Evolutionary conservation across 495 filamentous ascomycete species (phyloP).

Genomic region (Trichoderma parareesei): DNA sequence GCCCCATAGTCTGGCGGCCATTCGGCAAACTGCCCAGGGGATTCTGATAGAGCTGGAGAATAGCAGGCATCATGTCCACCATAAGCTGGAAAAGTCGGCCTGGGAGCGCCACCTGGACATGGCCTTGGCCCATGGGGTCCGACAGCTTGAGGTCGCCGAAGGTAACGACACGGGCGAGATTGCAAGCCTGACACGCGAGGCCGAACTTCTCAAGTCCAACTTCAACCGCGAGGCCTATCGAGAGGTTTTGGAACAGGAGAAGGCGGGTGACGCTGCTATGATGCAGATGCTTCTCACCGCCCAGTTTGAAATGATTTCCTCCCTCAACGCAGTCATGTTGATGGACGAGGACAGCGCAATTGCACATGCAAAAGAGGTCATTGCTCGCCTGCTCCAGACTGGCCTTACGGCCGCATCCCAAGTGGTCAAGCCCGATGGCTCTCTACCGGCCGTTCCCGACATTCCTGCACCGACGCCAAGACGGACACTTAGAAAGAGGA

Average conservation of each 20-base stretch:
- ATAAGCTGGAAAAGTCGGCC: constrained; percentile 64
- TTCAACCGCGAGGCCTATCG: constrained; percentile 75
- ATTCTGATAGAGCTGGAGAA: constrained; percentile 80
- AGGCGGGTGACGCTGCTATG: constrained; percentile 63
- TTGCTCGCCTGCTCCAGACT: constrained; percentile 67
- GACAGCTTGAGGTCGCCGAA: constrained; percentile 67
- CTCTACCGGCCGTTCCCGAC: constrained; percentile 48
- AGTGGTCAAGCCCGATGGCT: constrained; percentile 83
- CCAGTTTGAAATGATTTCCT: constrained; percentile 83
- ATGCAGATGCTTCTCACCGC: constrained; percentile 78
- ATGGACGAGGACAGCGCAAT: constrained; percentile 80
- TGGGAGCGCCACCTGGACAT: constrained; percentile 84
- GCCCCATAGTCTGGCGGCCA: constrained; percentile 55
- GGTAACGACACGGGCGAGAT: constrained; percentile 64
- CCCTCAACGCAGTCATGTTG: constrained; percentile 67
- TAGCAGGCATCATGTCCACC: constrained; percentile 83
- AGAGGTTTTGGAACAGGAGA: constrained; percentile 78
- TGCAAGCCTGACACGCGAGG: constrained; percentile 67
- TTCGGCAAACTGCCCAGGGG: constrained; percentile 81
- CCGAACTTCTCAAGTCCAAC: constrained; percentile 71
- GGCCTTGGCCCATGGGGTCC: constrained; percentile 76
- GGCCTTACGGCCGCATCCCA: constrained; percentile 66
- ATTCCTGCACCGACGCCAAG: constrained; percentile 54
- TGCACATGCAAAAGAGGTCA: constrained; percentile 66
- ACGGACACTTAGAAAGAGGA: constrained; percentile 60